Conservation (phyloP, 345 rosid genomes). For the Noccaea caerulescens region DNA sequence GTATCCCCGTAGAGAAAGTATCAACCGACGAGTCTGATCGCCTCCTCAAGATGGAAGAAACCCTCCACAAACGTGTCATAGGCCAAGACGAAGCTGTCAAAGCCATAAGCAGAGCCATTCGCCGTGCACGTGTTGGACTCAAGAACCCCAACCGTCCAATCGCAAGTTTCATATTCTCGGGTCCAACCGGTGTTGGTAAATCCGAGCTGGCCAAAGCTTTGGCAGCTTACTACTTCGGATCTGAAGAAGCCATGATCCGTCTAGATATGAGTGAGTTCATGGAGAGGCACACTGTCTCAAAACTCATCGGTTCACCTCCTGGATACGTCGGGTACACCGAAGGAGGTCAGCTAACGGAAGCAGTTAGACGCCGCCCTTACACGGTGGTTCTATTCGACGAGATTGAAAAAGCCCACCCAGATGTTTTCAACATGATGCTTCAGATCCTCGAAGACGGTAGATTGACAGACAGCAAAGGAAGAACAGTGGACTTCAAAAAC, state of each 20-base stretch:
- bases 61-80: slow-evolving; percentile 82
- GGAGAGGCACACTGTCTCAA: slow-evolving; percentile 70
- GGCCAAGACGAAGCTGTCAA: slow-evolving; percentile 98
- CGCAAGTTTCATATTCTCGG: slow-evolving; percentile 65
- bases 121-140: slow-evolving; percentile 68
- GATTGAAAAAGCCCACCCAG: slow-evolving; percentile 69
- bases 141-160: slow-evolving; percentile 67
- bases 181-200: slow-evolving; percentile 72
- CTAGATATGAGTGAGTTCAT: slow-evolving; percentile 75
- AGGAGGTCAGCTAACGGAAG: slow-evolving; percentile 73
- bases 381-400: slow-evolving; percentile 63
- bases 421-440: slow-evolving; percentile 67
- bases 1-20: slow-evolving; percentile 96
- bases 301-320: slow-evolving; percentile 67
- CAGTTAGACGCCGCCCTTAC: slow-evolving; percentile 60
- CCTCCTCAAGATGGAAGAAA: slow-evolving; percentile 94
- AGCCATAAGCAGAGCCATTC: slow-evolving; percentile 68
- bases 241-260: slow-evolving; percentile 66
- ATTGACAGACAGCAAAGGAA: slow-evolving; percentile 64
- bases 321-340: slow-evolving; percentile 62
- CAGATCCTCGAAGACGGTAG: slow-evolving; percentile 66
- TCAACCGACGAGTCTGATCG: slow-evolving; percentile 91
- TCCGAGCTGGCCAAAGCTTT: slow-evolving; percentile 67
- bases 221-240: slow-evolving; percentile 62
- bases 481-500: slow-evolving; percentile 66